Evolutionary conservation across 1,139 yeast species (phyloP).

Genomic region (Hemisphaericaspora subhashii): DNA sequence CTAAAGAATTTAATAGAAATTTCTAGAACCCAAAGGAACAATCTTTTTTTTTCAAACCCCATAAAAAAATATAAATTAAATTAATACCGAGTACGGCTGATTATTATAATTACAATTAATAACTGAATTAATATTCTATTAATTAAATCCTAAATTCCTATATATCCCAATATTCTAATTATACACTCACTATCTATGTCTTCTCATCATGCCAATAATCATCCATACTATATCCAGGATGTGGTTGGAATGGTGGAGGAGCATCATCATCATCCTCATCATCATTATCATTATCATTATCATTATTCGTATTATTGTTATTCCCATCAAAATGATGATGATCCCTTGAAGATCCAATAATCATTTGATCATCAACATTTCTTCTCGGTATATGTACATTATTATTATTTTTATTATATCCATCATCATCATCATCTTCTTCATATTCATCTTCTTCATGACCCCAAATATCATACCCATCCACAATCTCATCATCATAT

Average conservation of each 20-base stretch:
- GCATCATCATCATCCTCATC: constrained; percentile 1
- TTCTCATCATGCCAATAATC: constrained; percentile 38
- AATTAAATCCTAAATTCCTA: background rate
- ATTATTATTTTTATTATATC: background rate
- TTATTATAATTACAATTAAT: too few species aligned
- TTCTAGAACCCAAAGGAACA: background rate
- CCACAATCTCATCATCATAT: constrained; percentile 29
- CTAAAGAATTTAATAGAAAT: background rate
- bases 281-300: background rate
- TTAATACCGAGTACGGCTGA: too few species aligned
- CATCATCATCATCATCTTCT: constrained; percentile 1
- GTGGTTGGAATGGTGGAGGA: constrained; percentile 37
- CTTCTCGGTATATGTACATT: background rate
- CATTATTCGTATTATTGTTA: background rate
- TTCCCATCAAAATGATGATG: background rate
- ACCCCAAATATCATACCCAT: constrained; percentile 29
- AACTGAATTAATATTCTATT: background rate
- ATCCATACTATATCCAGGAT: constrained; percentile 30
- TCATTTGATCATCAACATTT: background rate
- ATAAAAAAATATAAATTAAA: background rate
- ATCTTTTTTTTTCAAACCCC: constrained; percentile 1
- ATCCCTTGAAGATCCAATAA: background rate
- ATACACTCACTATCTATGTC: background rate
- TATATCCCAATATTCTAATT: too few species aligned
- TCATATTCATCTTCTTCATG: constrained; percentile 18